These are phyloP conservation scores for Aristolochia contorta DNA, from an alignment of 164 flowering plant species.

Conservation along the genomic window DNA sequence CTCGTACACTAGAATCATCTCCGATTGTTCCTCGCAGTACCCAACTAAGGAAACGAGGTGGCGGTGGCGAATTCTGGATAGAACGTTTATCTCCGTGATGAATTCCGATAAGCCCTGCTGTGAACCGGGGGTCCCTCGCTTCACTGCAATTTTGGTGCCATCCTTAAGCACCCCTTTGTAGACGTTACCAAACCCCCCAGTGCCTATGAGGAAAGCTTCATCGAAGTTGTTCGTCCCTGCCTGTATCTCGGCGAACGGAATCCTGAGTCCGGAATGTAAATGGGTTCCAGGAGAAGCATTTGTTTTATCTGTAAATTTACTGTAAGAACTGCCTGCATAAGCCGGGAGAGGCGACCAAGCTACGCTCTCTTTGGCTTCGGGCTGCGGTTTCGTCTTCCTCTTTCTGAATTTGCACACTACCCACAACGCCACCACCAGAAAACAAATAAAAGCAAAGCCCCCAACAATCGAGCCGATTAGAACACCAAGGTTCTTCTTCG, in stretches of 20 bases:
- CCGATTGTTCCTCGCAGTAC: constrained; percentile 20
- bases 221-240: constrained; percentile 10
- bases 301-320: constrained; percentile 42
- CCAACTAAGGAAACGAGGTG: constrained; percentile 20
- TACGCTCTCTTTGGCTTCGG: constrained; percentile 23
- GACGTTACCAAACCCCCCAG: constrained; percentile 65
- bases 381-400: constrained; percentile 26
- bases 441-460: constrained; percentile 26
- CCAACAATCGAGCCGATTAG: constrained; percentile 36
- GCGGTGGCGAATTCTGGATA: constrained; percentile 20
- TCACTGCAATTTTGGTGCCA: constrained; percentile 41
- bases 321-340: constrained; percentile 41
- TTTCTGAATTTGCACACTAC: constrained; percentile 23
- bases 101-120: constrained; percentile 23
- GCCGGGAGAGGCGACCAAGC: constrained; percentile 54
- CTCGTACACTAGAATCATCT: constrained; percentile 24
- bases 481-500: constrained; percentile 27
- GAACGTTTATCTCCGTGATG: constrained; percentile 15
- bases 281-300: constrained; percentile 36
- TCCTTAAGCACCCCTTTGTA: constrained; percentile 43
- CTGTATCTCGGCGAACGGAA: constrained; percentile 7
- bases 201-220: constrained; percentile 30
- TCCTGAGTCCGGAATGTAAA: constrained; percentile 10
- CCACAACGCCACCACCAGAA: constrained; percentile 17
- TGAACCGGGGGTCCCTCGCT: constrained; percentile 54